These are phyloP conservation scores for Sugiyamaella novakii DNA, from an alignment of 1,139 yeast species.

Conservation along the genomic window DNA sequence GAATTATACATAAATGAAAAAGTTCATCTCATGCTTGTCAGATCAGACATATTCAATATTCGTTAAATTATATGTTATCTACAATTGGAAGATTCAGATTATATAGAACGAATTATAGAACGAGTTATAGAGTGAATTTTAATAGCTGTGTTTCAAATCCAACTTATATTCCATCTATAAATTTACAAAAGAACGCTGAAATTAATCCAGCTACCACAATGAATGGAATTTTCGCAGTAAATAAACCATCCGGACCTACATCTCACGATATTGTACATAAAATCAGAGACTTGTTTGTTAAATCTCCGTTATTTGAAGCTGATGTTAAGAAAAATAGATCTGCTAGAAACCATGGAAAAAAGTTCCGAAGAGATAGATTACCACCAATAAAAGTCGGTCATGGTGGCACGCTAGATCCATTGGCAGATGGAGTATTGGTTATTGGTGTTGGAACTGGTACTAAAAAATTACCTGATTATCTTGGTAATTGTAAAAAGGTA, in stretches of 20 bases:
- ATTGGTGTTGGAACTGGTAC: constrained; percentile 93
- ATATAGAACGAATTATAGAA: too few species aligned
- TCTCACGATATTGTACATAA: constrained; percentile 72
- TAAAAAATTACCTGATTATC: constrained; percentile 68
- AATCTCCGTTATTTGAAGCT: constrained; percentile 58
- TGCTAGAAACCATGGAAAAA: constrained; percentile 35
- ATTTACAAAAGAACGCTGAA: too few species aligned
- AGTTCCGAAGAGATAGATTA: constrained; percentile 53
- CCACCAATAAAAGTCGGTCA: constrained; percentile 87
- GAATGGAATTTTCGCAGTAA: constrained; percentile 84
- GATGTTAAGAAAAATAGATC: constrained; percentile 49
- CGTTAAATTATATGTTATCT: not conserved
- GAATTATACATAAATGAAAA: not conserved
- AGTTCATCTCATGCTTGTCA: not conserved
- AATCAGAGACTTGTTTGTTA: constrained; percentile 63
- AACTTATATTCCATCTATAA: too few species aligned
- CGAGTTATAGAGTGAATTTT: too few species aligned
- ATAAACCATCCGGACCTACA: constrained; percentile 84
- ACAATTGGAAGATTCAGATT: not conserved
- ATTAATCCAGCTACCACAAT: too few species aligned
- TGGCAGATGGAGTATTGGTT: constrained; percentile 91
- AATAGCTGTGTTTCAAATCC: too few species aligned
- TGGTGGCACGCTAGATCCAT: constrained; percentile 96
- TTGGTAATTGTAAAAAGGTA: constrained; percentile 63
- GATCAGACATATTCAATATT: too few species aligned